Base-by-base conservation (phyloP, 164 flowering plant genomes). In the Nymphaea thermarum region DNA sequence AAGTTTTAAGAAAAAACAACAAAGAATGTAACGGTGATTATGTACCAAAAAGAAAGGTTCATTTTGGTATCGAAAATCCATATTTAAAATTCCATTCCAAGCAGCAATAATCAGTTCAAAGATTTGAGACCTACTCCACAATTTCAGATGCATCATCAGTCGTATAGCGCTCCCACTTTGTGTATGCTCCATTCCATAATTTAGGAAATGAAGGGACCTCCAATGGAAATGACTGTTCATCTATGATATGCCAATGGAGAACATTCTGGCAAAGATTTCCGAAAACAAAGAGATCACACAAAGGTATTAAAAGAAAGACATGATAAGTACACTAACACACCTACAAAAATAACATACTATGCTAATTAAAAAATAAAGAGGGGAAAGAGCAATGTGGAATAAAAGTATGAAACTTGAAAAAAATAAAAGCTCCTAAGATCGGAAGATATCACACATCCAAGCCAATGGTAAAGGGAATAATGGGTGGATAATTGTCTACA, bases 201-300 rank as follows among this genome's bases (percentile, higher is more conserved):
- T 91, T 74, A 72, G 96, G 97, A 74, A 85, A 87, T 63, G 87
- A 65, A 59, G 98, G 96, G 36, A 84, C 74, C 73, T 94, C 99
- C 10, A 94, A 72, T 65, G 99, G 99, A 82, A 94, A 94, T 67
- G 99, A 86, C 77, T 94, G 68, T 73, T 90, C 94, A 63, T 91
- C 98, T 76, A 94, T 82, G 67, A 91, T 90, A 84, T 94, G 99
- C 99, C 99, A 94, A 80, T 94, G 99, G 69, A 94, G 91, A 70
- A 94, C 96, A 82, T 94, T 94, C 99, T 94, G 90, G 84, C 76
- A 77, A 84, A 84, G 80, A 86, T 74, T 73, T 66, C 45, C 74
- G 73, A 61, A 3, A 81, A 72, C 78, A 86, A 18, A 76, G 73
- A 74, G 68, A 47, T 60, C 71, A 76, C 42, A 71, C 61, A 73